Base-by-base conservation (phyloP, 2,329 filamentous ascomycete species). In the Penicillium decumbens region DNA sequence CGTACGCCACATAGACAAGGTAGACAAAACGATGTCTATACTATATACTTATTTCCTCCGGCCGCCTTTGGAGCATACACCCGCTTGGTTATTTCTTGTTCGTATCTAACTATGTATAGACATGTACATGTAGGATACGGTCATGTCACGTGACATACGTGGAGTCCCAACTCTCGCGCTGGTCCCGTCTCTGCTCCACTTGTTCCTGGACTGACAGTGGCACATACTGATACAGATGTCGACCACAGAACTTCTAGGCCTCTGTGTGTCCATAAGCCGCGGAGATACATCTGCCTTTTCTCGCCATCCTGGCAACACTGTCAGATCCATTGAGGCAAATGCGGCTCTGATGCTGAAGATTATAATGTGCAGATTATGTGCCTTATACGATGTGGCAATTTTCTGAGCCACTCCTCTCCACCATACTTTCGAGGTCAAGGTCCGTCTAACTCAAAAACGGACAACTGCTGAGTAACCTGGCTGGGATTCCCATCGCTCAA, bases 361-460 rank as follows among this genome's bases (percentile, higher is more conserved):
- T 18, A 47, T 38, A 20, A 6, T 49, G 18, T 51, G 12, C 42
- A 76, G 72, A 77, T 49, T 83, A 83, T 58, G 80, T 82, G 2
- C 75, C 80, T 20, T 82, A 79, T 54, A 18, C 73, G 30, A 67
- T 82, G 52, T 83, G 80, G 80, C 73, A 72, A 29, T 72, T 76
- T 42, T 68, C 73, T n/a, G 77, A 82, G 52, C 75, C 80, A n/a
- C 62, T 69, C 15, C 71, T 77, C 13, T 71, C 65, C 8, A 71
- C 74, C 2, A 63, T 80, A 2, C 53, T 82, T 8, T 72, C 77
- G 43, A 72, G 70, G 18, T 71, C 79, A 9, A 61, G 25, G 2
- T 75, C 73, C 49, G 77, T 68, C 56, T 83, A 78, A 18, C 15
- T 18, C 54, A 75, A 77, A 25, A 77, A 82, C 59, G 80, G 83